Conservation (phyloP, 352 stramenopile species). For the Pythium guiyangense region DNA sequence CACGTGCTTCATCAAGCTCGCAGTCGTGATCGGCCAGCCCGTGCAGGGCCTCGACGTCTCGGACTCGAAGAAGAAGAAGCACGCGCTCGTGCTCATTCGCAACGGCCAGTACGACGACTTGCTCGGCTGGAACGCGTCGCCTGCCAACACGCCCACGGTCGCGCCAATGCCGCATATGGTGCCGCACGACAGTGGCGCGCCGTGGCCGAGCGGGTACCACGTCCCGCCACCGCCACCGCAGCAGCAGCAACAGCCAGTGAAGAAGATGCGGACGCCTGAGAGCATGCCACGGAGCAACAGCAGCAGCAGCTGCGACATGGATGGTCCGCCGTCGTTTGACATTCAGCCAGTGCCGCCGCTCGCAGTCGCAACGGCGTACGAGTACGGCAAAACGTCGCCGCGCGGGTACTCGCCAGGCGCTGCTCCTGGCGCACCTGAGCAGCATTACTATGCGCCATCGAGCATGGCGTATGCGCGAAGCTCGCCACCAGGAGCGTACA, state of each 20-base stretch:
- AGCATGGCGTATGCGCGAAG: conserved; percentile 6
- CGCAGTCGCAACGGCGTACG: conserved; percentile 9
- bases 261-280: conserved; percentile 56
- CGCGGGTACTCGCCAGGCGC: conserved; percentile 10
- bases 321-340: conserved; percentile 7
- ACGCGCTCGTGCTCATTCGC: conserved; percentile 67
- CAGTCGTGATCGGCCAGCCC: conserved; percentile 65
- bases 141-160: conserved; percentile 31
- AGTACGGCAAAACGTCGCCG: conserved; percentile 18
- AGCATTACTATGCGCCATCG: conserved; percentile 9
- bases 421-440: not conserved
- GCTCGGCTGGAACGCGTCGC: conserved; percentile 51
- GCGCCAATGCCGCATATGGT: conserved; percentile 30
- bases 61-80: conserved; percentile 81
- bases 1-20: conserved; percentile 80
- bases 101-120: conserved; percentile 76
- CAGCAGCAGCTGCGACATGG: conserved; percentile 13
- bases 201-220: conserved; percentile 18
- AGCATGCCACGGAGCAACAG: conserved; percentile 6
- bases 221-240: not conserved
- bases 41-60: conserved; percentile 73
- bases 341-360: conserved; percentile 14
- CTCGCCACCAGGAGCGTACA: conserved; percentile 2
- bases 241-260: conserved; percentile 27
- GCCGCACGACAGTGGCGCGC: conserved; percentile 5